Base-by-base conservation (phyloP, 164 flowering plant genomes). In the Buxus sempervirens region DNA sequence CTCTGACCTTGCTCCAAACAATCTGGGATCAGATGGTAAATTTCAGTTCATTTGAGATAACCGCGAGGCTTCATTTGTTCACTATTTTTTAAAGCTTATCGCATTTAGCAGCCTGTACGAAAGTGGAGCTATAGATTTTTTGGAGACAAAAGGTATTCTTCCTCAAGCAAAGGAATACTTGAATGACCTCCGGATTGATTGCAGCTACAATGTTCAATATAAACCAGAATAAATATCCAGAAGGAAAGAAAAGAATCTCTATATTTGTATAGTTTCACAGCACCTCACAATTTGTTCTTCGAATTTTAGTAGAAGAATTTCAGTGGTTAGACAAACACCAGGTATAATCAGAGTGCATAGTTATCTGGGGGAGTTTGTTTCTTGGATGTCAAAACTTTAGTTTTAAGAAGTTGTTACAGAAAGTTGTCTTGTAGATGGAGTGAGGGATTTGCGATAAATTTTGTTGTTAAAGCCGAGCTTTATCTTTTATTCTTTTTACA, bases 271-370 rank as follows among this genome's bases (percentile, higher is more conserved):
- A 86, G 83, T 82, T 80, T 72, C 68, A 69, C 68, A 78, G 81
- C 77, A 80, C 83, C 83, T 78, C 78, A 83, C 85, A 64, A 63
- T 76, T 80, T 77, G 82, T 79, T 89, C 90, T 87, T 84, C 90
- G 76, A 77, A 54, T 82, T 89, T 89, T 85, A 78, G 83, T 74
- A 78, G 88, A 83, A 85, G 88, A 85, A 78, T 76, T 65, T 82
- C 68, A 70, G 67, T 18, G 51, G 73, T 65, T 69, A 28, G 81
- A 22, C 57, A 70, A 45, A 66, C 64, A 58, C 55, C 69, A 74
- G 75, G 70, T 61, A 56, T 62, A 71, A 73, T 69, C 75, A 53
- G 66, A 57, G 54, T 51, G 63, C 49, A 61, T 71, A 41, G 65
- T 61, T 70, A 69, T 21, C 56, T 68, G 65, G 23, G 48, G 64